Evolutionary conservation across 2,329 filamentous ascomycete species (phyloP), one percentile per base, ranked within the genome.

Genomic region (Nigrospora sphaerica): DNA sequence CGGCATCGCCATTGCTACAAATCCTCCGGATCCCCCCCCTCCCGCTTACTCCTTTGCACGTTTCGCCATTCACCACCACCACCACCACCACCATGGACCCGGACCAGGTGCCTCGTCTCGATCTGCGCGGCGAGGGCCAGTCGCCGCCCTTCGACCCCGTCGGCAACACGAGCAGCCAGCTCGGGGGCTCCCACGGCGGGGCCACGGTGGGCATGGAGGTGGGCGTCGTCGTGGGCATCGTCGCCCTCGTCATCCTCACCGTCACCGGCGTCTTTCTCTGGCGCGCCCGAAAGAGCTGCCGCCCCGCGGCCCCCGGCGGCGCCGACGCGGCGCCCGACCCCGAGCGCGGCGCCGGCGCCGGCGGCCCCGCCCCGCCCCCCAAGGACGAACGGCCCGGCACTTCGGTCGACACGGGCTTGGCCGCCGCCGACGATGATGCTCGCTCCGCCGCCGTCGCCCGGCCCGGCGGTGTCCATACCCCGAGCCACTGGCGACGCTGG

Each of bases 191-290:
- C n/a, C 23, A 23, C 5, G 6, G 17, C 19, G 16, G 28, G n/a
- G 9, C 38, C 14, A 17, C 56, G 3, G 52, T 49, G 6, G 50
- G 49, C 17, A 45, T 60, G 0, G 60, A 62, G 49, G 54, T 62
- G 12, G 59, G 60, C 6, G 46, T 62, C 45, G 62, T 62, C 28
- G 52, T 58, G 4, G 58, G 54, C 9, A 49, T 58, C 16, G 45
- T 59, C 18, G 36, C 42, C 1, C 3, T 61, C 6, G 56, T 60
- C 35, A 16, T 59, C 39, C 7, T 58, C 40, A 53, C 47, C 14
- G 47, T 62, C 3, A 33, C 56, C 11, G 53, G 51, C 33, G 31
- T 62, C 10, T 62, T 62, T 50, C 42, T 55, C 45, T 61, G 58
- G 56, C 54, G 60, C 40, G 47, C 52, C 19, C 60, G 59, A 44